These are phyloP conservation scores for Annulohypoxylon bovei DNA, from an alignment of 495 filamentous ascomycete genomes.

Conservation along the genomic window DNA sequence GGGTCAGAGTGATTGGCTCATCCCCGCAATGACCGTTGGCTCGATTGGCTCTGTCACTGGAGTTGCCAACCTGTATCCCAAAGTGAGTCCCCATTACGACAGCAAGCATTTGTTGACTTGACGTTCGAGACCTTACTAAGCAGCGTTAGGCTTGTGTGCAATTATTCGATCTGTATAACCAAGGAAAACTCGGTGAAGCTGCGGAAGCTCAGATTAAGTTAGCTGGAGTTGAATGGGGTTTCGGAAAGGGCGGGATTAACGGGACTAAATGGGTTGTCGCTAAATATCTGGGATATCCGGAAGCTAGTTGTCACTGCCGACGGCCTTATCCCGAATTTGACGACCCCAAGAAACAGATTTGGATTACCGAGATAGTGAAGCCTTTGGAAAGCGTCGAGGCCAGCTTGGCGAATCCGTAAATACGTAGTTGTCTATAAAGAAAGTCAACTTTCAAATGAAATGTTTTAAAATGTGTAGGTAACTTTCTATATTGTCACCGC, in stretches of 20 bases:
- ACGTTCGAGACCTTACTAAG: not conserved
- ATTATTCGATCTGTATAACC: conserved; percentile 1
- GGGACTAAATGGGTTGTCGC: conserved; percentile 6
- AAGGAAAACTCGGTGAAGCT: conserved; percentile 51
- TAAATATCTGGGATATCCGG: not conserved
- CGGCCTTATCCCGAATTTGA: conserved; percentile 53
- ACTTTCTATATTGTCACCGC: not conserved
- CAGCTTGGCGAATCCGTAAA: not conserved
- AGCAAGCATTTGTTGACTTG: not conserved
- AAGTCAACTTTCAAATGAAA: not conserved
- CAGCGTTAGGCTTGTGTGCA: conserved; percentile 1
- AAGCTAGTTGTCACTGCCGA: conserved; percentile 49
- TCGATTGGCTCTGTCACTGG: conserved; percentile 2
- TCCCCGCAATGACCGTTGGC: conserved; percentile 1
- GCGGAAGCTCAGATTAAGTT: conserved; percentile 48
- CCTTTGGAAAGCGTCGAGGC: conserved; percentile 28
- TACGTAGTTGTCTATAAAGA: not conserved
- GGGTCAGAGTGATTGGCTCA: conserved; percentile 4
- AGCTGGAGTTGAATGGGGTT: conserved; percentile 54
- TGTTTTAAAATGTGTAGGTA: no score
- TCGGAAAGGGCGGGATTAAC: conserved; percentile 48
- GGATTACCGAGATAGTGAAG: conserved; percentile 38
- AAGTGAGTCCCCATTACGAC: not conserved
- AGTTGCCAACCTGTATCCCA: not conserved
- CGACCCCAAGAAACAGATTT: conserved; percentile 48